A percentile compares a stretch with the other conserved stretches of the same genome.
Conservation (phyloP, 2,329 filamentous ascomycete species). For the Exophiala bonariae region DNA sequence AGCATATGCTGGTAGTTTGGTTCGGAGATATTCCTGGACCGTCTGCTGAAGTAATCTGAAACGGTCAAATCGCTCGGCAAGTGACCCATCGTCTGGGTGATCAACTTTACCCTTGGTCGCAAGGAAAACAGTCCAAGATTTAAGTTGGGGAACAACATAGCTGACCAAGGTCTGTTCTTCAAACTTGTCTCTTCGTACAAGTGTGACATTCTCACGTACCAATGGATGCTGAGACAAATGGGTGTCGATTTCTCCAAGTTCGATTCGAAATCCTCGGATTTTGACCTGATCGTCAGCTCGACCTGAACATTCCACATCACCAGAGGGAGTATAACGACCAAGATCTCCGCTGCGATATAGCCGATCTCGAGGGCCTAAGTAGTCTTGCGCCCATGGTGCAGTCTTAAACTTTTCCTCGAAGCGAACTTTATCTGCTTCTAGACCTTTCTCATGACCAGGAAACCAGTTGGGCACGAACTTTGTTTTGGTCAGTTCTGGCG, state of each 20-base stretch:
- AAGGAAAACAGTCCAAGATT: conserved; percentile 71
- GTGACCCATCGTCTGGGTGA: conserved; percentile 52
- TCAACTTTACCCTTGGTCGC: conserved; percentile 56
- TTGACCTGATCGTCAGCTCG: conserved; percentile 89
- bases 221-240: conserved; percentile 73
- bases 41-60: conserved; percentile 63
- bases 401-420: conserved; percentile 47
- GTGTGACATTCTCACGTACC: conserved; percentile 80
- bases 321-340: conserved; percentile 69
- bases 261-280: conserved; percentile 92
- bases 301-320: conserved; percentile 75
- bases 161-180: conserved; percentile 85
- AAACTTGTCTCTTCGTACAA: conserved; percentile 79
- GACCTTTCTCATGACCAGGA: conserved; percentile 70
- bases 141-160: conserved; percentile 82
- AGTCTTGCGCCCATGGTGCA: conserved; percentile 77
- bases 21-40: conserved; percentile 67
- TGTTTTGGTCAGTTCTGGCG: conserved; percentile 62
- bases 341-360: conserved; percentile 88
- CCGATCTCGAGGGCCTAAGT: conserved; percentile 78
- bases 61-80: conserved; percentile 58
- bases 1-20: conserved; percentile 71
- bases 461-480: conserved; percentile 91
- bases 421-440: conserved; percentile 60
- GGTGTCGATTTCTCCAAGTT: conserved; percentile 88